Evolutionary conservation across 306 rosid genomes (phyloP), one percentile per base, ranked within the genome.

Genomic region (Corylus heterophylla): DNA sequence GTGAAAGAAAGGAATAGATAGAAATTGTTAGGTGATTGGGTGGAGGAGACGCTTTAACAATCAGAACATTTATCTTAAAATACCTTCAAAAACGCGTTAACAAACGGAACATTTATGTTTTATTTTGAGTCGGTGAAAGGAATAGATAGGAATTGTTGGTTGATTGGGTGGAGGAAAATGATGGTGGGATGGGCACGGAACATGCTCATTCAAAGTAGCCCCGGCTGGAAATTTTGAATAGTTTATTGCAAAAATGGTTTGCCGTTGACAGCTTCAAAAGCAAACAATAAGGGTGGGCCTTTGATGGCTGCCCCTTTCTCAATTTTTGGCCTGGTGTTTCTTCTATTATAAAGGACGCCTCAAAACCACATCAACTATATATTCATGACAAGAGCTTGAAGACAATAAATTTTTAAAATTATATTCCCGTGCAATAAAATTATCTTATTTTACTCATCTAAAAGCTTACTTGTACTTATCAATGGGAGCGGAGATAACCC

Each of bases 241-340:
- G 50, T 67, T 4, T 1, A 37, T 44, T 1, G 51, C 39, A 9
- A 17, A 20, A 74, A n/a, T 37, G 27, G 58, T 39, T 20, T 22
- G 48, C 49, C 44, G 64, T 66, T 37, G 76, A 69, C 81, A 78
- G 45, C 66, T 55, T 77, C 35, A 55, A 69, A 77, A 45, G 58
- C 69, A 44, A 42, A 17, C 49, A 69, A 42, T 12, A 29, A 20
- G 11, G 44, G 66, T 52, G 54, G 52, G 58, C 66, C 58, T 27
- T 62, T 56, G 37, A 25, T 48, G 37, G 31, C 66, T 51, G 66
- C 64, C 51, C 69, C 35, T 29, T 61, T n/a, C 8, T 48, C 50
- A 14, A 31, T 29, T 25, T 25, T 59, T 25, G 35, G 62, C 10
- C 37, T 59, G 66, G 35, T 59, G 37, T 59, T 59, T 10, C 25